A percentile compares a stretch with the other conserved stretches of the same genome.
phyloP scores from a whole-genome alignment of 1,284 basidiomycete species.

The Rhodotorula mucilaginosa region DNA sequence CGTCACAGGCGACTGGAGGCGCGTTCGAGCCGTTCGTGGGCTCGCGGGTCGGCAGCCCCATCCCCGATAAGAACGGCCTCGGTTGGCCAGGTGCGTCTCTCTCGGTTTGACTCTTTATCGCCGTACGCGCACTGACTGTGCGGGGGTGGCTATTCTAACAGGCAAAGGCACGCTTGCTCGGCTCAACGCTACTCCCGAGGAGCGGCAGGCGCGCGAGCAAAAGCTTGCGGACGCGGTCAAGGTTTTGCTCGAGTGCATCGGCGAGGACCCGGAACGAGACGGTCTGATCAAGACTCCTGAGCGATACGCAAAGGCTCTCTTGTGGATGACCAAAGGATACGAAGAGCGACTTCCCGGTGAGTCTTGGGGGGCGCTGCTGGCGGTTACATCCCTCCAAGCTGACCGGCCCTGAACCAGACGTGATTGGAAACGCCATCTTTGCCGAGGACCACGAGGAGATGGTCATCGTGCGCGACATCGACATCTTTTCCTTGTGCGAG shows the following conservation, averaged over 20 bases:
- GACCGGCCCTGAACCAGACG: constrained; percentile 59
- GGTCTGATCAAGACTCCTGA: constrained; percentile 89
- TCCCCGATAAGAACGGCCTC: constrained; percentile 60
- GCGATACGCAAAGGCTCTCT: constrained; percentile 91
- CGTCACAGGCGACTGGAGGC: background rate
- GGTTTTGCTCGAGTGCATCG: constrained; percentile 93
- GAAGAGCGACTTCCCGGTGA: constrained; percentile 85
- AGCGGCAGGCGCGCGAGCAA: constrained; percentile 68
- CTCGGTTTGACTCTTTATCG: background rate
- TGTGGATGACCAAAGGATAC: constrained; percentile 99
- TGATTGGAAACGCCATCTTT: constrained; percentile 98
- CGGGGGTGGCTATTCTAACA: constrained; percentile 47
- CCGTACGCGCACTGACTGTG: constrained; percentile 18
- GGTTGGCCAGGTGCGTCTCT: constrained; percentile 80
- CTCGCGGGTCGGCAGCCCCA: constrained; percentile 30
- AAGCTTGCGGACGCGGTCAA: constrained; percentile 81
- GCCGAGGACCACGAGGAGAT: constrained; percentile 99
- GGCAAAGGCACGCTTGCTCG: constrained; percentile 87
- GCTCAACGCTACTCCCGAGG: constrained; percentile 71
- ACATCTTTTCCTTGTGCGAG: constrained; percentile 95
- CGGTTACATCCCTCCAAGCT: background rate
- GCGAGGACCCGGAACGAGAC: constrained; percentile 94
- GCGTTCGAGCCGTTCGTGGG: constrained; percentile 35
- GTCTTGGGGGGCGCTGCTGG: constrained; percentile 4
- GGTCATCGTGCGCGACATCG: constrained; percentile 97